phyloP scores from a whole-genome alignment of 2,329 filamentous ascomycete genomes.

The Tolypocladium inflatum region DNA sequence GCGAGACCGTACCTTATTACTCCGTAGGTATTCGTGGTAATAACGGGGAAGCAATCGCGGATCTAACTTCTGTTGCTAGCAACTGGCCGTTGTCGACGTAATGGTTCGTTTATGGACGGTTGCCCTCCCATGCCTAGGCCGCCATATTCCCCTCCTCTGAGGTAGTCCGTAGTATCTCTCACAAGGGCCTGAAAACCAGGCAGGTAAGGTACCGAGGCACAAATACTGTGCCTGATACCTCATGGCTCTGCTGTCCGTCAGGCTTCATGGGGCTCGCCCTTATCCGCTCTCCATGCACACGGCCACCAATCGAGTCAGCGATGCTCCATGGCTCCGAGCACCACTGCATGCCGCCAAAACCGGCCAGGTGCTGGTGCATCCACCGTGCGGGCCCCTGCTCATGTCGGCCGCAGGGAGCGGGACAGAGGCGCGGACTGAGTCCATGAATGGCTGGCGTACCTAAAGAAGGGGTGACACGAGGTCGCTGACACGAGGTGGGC shows the following conservation, averaged over 20 bases:
- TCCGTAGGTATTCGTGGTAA: too few species aligned
- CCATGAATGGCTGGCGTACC: neutral
- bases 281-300: neutral
- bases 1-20: too few species aligned
- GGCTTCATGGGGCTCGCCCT: neutral
- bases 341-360: neutral
- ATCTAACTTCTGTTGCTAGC: too few species aligned
- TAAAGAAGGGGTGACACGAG: neutral
- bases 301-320: neutral
- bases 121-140: neutral
- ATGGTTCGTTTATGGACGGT: neutral
- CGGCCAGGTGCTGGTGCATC: neutral
- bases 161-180: too few species aligned
- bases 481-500: neutral
- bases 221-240: neutral
- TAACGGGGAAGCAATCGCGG: too few species aligned
- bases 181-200: too few species aligned
- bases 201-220: too few species aligned
- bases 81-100: too few species aligned
- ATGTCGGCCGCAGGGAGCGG: neutral
- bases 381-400: neutral
- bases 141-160: neutral
- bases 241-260: neutral
- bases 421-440: neutral
- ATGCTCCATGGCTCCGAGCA: neutral